Evolutionary conservation across 305 asterid species (phyloP), one percentile per base, ranked within the genome.

Genomic region (Solanum hybrid): DNA sequence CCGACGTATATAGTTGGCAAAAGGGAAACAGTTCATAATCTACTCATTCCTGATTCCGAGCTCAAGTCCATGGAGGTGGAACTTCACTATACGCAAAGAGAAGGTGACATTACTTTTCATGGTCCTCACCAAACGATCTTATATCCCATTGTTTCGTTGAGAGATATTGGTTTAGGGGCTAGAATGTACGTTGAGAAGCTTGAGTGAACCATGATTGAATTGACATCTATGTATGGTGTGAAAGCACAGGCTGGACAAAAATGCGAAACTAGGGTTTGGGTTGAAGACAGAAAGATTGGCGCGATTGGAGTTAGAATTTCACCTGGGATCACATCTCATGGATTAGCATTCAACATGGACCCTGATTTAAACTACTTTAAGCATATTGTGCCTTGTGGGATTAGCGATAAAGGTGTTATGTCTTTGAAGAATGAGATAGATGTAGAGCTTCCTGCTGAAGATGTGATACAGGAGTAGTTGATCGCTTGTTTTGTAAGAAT

Each of bases 321-420:
- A 78, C 91, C 96, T 36, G 97, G 98, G 66, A 92, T 95, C 87
- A 95, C 99, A 7, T 95, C 95, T 32, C 99, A 97, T 71, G 98
- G 99, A 10, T 78, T 95, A 91, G 98, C 99, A 1, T 96, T 95
- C 89, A 97, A 96, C 81, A 90, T 96, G 78, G 89, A 93, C 89
- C 98, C 98, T 45, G 98, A 97, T 93, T 90, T 96, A 93, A 91
- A 69, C 79, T 95, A 94, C 92, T 97, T 96, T 91, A 92, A 95
- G 91, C 94, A 97, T 91, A 97, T 97, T 27, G 98, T 95, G 91
- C 98, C 98, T 1, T 96, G 98, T 91, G 99, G 98, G 90, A 94
- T 96, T 89, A 92, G 90, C 4, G 94, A 95, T 89, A 97, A 95
- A 91, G 99, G 91, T 88, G 99, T 95, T 29, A 94, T 97, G 4